These are phyloP conservation scores for Epichloe amarillans DNA, from an alignment of 2,329 filamentous ascomycete genomes.

Conservation along the genomic window DNA sequence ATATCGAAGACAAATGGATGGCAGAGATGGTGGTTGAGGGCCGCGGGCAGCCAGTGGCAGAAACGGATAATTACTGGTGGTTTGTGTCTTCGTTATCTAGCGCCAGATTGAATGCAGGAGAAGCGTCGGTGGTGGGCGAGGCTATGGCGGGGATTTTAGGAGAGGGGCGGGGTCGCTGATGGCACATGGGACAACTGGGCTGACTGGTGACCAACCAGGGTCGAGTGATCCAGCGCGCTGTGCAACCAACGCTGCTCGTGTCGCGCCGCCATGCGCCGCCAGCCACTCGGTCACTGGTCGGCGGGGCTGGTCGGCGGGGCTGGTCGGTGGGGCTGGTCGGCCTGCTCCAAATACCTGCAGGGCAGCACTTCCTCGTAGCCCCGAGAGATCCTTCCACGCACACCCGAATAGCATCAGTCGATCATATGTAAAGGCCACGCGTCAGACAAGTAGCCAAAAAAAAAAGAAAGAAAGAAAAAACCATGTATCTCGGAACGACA, in stretches of 20 bases:
- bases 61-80: not conserved
- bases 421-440: too few species aligned
- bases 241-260: not conserved
- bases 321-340: too few species aligned
- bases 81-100: slow-evolving; percentile 1
- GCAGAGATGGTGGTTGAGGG: not conserved
- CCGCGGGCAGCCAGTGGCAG: not conserved
- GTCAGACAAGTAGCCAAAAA: too few species aligned
- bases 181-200: too few species aligned
- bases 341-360: too few species aligned
- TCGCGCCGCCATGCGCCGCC: not conserved
- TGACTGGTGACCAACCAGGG: not conserved
- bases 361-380: too few species aligned
- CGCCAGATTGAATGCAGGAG: slow-evolving; percentile 6
- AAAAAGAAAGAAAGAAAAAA: too few species aligned
- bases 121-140: not conserved
- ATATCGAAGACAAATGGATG: not conserved
- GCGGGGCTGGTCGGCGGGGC: too few species aligned
- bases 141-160: not conserved
- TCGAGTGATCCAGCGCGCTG: not conserved
- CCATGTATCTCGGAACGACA: not conserved
- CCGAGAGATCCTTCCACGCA: too few species aligned
- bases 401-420: too few species aligned
- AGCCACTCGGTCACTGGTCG: not conserved
- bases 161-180: not conserved